phyloP scores from a whole-genome alignment of 768 basidiomycete genomes.

The Leucogyrophana mollusca region DNA sequence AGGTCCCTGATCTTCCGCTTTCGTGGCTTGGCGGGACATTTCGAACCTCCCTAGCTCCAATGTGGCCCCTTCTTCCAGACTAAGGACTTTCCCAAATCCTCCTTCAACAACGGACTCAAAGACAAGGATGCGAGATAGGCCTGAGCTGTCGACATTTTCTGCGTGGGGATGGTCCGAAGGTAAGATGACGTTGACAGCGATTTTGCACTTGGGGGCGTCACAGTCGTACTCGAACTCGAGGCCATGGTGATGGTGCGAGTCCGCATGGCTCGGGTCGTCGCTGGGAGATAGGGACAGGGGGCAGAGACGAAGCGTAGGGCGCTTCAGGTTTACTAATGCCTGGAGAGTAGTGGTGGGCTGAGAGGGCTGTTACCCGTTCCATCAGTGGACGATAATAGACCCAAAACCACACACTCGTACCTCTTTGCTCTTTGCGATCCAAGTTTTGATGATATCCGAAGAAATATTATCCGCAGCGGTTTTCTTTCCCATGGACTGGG shows the following conservation, averaged over 20 bases:
- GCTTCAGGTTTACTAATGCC: conserved; percentile 91
- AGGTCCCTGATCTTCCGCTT: conserved; percentile 19
- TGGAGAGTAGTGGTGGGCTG: conserved; percentile 92
- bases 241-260: conserved; percentile 65
- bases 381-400: conserved; percentile 6
- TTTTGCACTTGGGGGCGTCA: conserved; percentile 80
- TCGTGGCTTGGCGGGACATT: conserved; percentile 23
- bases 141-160: conserved; percentile 32
- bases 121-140: conserved; percentile 32
- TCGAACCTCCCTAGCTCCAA: conserved; percentile 82
- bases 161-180: conserved; percentile 61
- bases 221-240: conserved; percentile 94
- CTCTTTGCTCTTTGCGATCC: conserved; percentile 89
- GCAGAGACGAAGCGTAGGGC: conserved; percentile 79
- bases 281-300: conserved; percentile 50
- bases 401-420: conserved; percentile 33
- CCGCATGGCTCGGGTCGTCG: conserved; percentile 43
- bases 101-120: conserved; percentile 64
- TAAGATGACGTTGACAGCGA: conserved; percentile 75
- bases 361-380: conserved; percentile 44
- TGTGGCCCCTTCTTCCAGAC: conserved; percentile 73
- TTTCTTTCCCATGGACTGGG: conserved; percentile 61
- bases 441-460: conserved; percentile 74
- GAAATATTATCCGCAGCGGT: conserved; percentile 69
- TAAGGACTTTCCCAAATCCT: conserved; percentile 76